phyloP scores from a whole-genome alignment of 1,284 basidiomycete genomes.

The Rhodotorula sp. region DNA sequence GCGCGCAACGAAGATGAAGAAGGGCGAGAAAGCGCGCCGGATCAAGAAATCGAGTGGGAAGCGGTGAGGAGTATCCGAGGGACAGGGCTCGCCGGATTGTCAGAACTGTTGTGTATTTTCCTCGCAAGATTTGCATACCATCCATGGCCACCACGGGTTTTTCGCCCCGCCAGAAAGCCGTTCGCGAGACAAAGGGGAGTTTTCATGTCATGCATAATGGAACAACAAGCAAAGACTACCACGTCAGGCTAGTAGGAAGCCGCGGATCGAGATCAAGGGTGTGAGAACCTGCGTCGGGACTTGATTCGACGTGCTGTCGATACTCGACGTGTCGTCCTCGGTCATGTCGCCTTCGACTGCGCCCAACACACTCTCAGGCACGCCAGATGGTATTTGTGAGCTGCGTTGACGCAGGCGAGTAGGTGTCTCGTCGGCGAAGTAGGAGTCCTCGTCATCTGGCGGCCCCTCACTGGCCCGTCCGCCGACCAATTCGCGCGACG shows the following conservation, averaged over 20 bases:
- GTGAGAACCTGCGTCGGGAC: constrained; percentile 15
- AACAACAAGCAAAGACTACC: constrained; percentile 3
- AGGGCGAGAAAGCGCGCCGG: constrained; percentile 81
- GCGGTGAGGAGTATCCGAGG: not conserved
- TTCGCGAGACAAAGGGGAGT: not conserved
- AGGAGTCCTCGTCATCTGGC: not conserved
- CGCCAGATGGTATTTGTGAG: not conserved
- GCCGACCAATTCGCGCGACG: constrained; percentile 13
- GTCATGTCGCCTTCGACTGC: constrained; percentile 8
- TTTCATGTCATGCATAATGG: not conserved
- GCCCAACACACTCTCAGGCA: not conserved
- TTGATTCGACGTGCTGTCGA: not conserved
- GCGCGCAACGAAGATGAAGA: constrained; percentile 87
- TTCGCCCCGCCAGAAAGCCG: too few species aligned
- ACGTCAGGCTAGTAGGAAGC: constrained; percentile 21
- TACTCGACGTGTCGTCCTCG: constrained; percentile 3
- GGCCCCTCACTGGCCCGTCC: not conserved
- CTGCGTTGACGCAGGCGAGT: not conserved
- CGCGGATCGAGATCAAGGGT: constrained; percentile 20
- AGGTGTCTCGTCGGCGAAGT: not conserved
- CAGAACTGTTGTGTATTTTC: constrained; percentile 1
- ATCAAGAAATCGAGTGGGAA: constrained; percentile 59
- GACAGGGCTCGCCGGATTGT: too few species aligned
- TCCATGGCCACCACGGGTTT: too few species aligned
- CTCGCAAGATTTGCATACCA: not conserved